Conservation (phyloP, 164 flowering plant genomes). For the Houttuynia cordata region DNA sequence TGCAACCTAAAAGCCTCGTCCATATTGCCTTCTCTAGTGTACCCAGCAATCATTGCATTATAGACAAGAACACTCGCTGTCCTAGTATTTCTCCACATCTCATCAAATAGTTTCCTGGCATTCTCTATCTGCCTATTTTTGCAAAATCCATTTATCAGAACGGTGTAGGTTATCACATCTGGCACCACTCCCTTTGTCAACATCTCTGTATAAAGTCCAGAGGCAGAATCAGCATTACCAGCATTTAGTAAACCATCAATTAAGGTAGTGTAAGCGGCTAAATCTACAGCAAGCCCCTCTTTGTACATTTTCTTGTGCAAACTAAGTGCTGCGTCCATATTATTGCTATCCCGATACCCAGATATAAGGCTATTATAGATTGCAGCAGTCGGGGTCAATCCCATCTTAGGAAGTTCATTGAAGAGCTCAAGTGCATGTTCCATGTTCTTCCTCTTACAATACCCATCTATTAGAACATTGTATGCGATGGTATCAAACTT, state of each 20-base stretch:
- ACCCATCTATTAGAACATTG: constrained; percentile 52
- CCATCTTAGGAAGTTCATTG: constrained; percentile 43
- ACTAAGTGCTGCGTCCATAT: constrained; percentile 46
- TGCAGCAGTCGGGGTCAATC: constrained; percentile 38
- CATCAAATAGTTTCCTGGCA: constrained; percentile 46
- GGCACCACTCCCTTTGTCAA: constrained; percentile 43
- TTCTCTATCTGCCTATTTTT: constrained; percentile 43
- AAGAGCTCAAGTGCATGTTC: constrained; percentile 40
- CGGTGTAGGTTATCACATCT: constrained; percentile 38
- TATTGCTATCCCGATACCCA: constrained; percentile 41
- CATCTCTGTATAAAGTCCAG: constrained; percentile 54
- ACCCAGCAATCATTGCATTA: constrained; percentile 50
- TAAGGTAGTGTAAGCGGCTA: constrained; percentile 47
- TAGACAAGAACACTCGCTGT: constrained; percentile 46
- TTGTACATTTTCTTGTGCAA: constrained; percentile 44
- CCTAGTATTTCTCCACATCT: constrained; percentile 37
- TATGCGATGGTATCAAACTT: constrained; percentile 41
- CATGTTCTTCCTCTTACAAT: constrained; percentile 57
- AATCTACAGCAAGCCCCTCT: constrained; percentile 44
- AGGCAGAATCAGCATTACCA: constrained; percentile 36
- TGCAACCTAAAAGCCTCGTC: constrained; percentile 62
- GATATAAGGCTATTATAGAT: constrained; percentile 55
- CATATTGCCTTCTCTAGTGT: constrained; percentile 60
- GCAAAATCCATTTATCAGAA: constrained; percentile 54
- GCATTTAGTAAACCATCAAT: constrained; percentile 54